Evolutionary conservation across 2,329 filamentous ascomycete genomes (phyloP).

Genomic region (Aspergillus pseudonomiae): DNA sequence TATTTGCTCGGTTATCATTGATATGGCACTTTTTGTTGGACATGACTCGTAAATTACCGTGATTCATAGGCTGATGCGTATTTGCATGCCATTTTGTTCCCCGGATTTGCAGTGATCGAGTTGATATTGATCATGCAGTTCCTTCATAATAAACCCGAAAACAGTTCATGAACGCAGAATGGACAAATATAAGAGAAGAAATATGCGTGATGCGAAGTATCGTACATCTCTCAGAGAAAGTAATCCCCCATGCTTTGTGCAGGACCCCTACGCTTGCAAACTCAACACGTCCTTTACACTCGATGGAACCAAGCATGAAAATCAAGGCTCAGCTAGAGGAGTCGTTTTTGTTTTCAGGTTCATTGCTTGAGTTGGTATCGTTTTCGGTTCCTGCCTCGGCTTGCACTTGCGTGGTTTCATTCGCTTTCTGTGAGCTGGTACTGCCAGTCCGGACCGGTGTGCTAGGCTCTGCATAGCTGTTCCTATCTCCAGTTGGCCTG

Average conservation of each 20-base stretch:
- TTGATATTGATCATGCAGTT: neutral
- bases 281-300: too few relatives aligned
- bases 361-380: neutral
- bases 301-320: neutral
- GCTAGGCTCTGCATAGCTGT: constrained; percentile 2
- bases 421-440: neutral
- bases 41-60: neutral
- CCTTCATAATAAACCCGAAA: neutral
- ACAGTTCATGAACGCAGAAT: neutral
- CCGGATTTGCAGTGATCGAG: neutral
- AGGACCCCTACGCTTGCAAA: neutral
- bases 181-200: neutral
- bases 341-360: neutral
- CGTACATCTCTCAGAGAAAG: neutral
- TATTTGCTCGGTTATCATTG: neutral
- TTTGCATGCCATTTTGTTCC: neutral
- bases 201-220: neutral
- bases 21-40: neutral
- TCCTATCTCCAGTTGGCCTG: constrained; percentile 18
- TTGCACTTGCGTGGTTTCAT: neutral
- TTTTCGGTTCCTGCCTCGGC: constrained; percentile 2
- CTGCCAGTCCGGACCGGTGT: neutral
- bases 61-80: neutral
- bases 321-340: neutral
- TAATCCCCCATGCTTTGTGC: neutral